Evolutionary conservation across 2,329 filamentous ascomycete species (phyloP).

Genomic region (Zasmidium cellare): DNA sequence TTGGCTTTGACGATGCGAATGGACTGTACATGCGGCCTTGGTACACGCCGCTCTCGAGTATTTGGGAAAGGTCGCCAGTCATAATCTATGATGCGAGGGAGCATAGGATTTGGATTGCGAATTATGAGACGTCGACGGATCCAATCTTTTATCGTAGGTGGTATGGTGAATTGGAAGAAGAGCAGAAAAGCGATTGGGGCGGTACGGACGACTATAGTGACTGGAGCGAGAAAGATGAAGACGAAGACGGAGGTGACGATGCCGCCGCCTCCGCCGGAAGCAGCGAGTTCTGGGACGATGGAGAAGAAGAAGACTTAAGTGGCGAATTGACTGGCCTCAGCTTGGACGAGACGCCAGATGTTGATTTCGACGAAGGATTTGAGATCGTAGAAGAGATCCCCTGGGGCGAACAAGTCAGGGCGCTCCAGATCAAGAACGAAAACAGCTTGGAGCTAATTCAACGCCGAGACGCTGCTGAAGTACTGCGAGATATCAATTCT

Average conservation of each 20-base stretch:
- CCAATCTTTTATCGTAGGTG: not conserved
- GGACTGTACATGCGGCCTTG: constrained; percentile 15
- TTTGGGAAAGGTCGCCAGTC: constrained; percentile 10
- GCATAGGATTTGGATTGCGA: constrained; percentile 14
- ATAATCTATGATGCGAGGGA: constrained; percentile 12
- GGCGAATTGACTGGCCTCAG: constrained; percentile 6
- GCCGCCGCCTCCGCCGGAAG: constrained; percentile 3
- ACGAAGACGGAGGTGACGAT: not conserved
- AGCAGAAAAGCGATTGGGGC: constrained; percentile 13
- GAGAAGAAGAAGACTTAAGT: not conserved
- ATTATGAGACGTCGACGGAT: constrained; percentile 10
- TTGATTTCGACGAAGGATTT: constrained; percentile 15
- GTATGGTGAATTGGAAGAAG: not conserved
- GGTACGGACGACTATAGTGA: not conserved
- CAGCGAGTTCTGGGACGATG: constrained; percentile 9
- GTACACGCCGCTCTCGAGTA: constrained; percentile 8
- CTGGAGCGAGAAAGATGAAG: too few relatives aligned
- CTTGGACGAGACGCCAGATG: not conserved
- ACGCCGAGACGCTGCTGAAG: constrained; percentile 7
- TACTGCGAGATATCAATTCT: constrained; percentile 14
- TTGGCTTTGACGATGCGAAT: constrained; percentile 6
- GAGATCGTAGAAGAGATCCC: constrained; percentile 6
- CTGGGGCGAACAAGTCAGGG: not conserved
- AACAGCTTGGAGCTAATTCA: constrained; percentile 9
- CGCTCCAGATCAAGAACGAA: constrained; percentile 2